A percentile compares a stretch with the other conserved stretches of the same genome.
Conservation (phyloP, 257 asterid species). For the Linaria vulgaris region DNA sequence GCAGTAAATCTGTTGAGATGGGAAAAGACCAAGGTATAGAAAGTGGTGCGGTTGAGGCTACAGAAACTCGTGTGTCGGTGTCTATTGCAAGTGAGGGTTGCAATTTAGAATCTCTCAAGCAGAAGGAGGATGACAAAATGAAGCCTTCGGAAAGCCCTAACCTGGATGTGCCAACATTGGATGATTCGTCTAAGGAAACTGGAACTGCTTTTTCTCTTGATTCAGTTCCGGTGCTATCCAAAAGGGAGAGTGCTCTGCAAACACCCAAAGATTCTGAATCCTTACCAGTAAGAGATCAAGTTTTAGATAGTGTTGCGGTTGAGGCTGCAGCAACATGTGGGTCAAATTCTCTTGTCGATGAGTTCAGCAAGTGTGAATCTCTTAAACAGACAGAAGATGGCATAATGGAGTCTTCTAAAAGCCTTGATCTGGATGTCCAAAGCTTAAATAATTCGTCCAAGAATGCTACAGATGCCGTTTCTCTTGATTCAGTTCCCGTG, state of each 20-base stretch:
- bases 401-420: conserved; percentile 21
- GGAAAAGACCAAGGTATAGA: conserved; percentile 29
- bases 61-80: conserved; percentile 22
- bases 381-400: conserved; percentile 21
- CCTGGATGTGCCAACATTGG: conserved; percentile 26
- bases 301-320: conserved; percentile 7
- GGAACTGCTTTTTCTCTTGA: conserved; percentile 24
- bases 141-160: conserved; percentile 20
- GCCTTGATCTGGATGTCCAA: conserved; percentile 19
- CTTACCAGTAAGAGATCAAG: conserved; percentile 29
- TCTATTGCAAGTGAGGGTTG: conserved; percentile 27
- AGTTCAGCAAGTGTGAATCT: conserved; percentile 27
- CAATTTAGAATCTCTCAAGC: conserved; percentile 25
- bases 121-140: conserved; percentile 22
- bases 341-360: conserved; percentile 27
- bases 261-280: conserved; percentile 29
- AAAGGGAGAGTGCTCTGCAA: conserved; percentile 19
- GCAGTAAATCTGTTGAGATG: conserved; percentile 26
- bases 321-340: conserved; percentile 27
- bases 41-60: conserved; percentile 23
- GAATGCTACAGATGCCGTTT: conserved; percentile 25
- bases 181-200: conserved; percentile 28
- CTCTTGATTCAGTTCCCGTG: conserved; percentile 29
- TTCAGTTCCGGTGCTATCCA: conserved; percentile 30
- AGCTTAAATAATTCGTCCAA: conserved; percentile 29